phyloP scores from a whole-genome alignment of 2,329 filamentous ascomycete genomes.

The Cytospora chrysosperma region DNA sequence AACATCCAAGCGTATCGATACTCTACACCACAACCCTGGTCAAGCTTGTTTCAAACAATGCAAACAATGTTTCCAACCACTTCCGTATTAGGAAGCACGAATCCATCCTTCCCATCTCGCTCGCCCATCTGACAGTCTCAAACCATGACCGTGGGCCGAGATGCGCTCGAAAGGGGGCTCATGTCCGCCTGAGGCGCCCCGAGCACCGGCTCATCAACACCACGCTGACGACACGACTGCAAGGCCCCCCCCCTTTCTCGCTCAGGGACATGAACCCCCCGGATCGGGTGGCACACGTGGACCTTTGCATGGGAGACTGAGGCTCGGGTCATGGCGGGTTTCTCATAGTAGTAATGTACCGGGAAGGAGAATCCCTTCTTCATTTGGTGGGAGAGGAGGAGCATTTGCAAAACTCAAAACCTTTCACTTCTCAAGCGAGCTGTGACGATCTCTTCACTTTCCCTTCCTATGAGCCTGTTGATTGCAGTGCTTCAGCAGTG shows the following conservation, averaged over 20 bases:
- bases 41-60: conserved; percentile 22
- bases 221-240: background rate
- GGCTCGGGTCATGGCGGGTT: background rate
- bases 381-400: background rate
- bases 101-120: background rate
- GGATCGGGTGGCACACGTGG: background rate
- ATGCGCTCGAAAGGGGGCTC: conserved; percentile 8
- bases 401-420: background rate
- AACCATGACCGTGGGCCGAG: conserved; percentile 3
- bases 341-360: background rate
- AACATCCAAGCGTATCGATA: background rate
- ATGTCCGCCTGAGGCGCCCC: conserved; percentile 6
- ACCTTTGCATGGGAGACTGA: background rate
- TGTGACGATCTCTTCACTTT: conserved; percentile 7
- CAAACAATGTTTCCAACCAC: conserved; percentile 2
- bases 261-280: background rate
- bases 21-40: background rate
- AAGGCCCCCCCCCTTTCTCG: conserved; percentile 5
- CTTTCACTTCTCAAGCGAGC: conserved; percentile 11
- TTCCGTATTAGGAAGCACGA: conserved; percentile 1
- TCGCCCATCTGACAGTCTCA: background rate
- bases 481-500: conserved; percentile 22
- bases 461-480: conserved; percentile 13
- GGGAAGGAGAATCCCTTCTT: conserved; percentile 5
- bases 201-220: background rate